Conservation (phyloP, 495 filamentous ascomycete genomes). For the Daldinia vernicosa region DNA sequence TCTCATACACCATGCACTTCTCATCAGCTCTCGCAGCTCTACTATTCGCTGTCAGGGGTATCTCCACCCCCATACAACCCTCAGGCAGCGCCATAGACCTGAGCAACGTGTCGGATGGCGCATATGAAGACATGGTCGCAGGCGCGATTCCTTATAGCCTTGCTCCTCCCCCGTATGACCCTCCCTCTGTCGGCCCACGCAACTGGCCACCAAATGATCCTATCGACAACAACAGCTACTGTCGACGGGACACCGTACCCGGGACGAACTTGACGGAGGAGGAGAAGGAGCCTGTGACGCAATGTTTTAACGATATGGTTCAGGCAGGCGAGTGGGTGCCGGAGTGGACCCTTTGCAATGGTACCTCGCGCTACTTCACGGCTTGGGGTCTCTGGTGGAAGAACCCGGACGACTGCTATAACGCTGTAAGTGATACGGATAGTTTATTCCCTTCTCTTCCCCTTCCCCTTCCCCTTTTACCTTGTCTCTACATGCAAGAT, state of each 20-base stretch:
- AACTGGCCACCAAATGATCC: not conserved
- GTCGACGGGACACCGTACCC: not conserved
- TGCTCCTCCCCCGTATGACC: too few species aligned
- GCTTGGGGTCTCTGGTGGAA: not conserved
- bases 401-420: not conserved
- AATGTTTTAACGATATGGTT: not conserved
- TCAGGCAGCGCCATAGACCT: not conserved
- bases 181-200: not conserved
- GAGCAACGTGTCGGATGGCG: too few species aligned
- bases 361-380: not conserved
- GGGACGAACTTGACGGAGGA: not conserved
- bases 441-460: not conserved
- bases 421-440: not conserved
- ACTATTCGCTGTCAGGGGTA: not conserved
- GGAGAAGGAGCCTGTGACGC: not conserved
- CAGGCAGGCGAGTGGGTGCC: not conserved
- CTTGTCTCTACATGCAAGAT: not conserved
- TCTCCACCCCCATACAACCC: not conserved
- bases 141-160: too few species aligned
- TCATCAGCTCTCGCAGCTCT: not conserved
- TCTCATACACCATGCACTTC: not conserved
- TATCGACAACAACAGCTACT: not conserved
- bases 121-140: too few species aligned
- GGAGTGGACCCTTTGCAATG: not conserved
- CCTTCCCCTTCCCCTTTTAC: not conserved